Evolutionary conservation across 2,329 filamentous ascomycete genomes (phyloP).

Genomic region (Fusarium xyrophilum): DNA sequence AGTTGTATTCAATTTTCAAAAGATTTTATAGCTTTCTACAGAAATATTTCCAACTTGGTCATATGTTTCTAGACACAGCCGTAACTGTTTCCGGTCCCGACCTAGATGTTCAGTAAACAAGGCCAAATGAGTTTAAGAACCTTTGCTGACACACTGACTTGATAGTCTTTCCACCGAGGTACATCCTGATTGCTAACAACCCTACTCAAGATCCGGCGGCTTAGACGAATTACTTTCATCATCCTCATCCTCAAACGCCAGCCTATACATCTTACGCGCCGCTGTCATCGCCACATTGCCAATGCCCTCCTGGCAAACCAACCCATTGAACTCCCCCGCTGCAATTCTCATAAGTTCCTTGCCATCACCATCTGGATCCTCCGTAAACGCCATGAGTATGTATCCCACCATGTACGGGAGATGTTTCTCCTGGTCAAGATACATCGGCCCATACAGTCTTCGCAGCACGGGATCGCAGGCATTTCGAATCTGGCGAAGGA

Average conservation of each 20-base stretch:
- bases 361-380: neutral
- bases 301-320: neutral
- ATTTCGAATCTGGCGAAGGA: neutral
- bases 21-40: no score
- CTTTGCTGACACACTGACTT: no score
- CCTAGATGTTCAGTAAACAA: no score
- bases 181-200: neutral
- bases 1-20: no score
- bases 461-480: rapidly evolving
- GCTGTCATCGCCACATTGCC: neutral
- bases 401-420: neutral
- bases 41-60: no score
- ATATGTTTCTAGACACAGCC: no score
- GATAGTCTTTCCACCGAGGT: no score
- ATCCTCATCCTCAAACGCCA: neutral
- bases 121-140: no score
- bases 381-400: neutral
- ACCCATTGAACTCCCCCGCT: neutral
- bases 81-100: no score
- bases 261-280: neutral
- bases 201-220: neutral
- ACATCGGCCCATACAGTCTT: rapidly evolving
- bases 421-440: neutral
- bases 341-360: neutral
- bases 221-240: neutral